Evolutionary conservation across 2,329 filamentous ascomycete species (phyloP), one percentile per base, ranked within the genome.

Genomic region (Aspergillus arachidicola): DNA sequence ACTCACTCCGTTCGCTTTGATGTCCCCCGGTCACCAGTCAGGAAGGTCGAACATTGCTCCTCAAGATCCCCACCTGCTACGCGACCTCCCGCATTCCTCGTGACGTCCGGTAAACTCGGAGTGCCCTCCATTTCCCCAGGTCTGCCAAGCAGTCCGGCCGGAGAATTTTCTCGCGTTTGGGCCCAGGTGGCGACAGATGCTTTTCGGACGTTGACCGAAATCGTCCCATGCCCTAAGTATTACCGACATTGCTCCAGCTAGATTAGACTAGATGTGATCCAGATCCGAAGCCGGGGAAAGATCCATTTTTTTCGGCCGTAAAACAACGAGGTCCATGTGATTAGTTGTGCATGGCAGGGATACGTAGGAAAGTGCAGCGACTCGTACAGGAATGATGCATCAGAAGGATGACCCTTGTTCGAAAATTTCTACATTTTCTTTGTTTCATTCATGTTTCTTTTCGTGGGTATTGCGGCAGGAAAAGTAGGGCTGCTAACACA

Each of bases 191-290:
- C 38, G 23, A 46, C 57, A 59, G 34, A 53, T 38, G 50, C 19
- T 46, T n/a, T 51, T 59, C 57, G 57, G 57, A 59, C n/a, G 57
- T 59, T 59, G 57, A 38, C 57, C 57, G 57, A 59, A 41, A 14
- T 53, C 14, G 45, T 58, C 28, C 56, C 43, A 45, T 23, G 2
- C 10, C 21, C 9, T 21, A n/a, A 23, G 43, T 10, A 21, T 26
- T 19, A 26, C 51, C 51, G 51, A 53, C 10, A 59, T 23, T 51
- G n/a, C 19, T 32, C 23, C 55, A 23, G 34, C 28, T 30, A 2
- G 21, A 26, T 19, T 16, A 36, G 57, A 9, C 32, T 28, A 21
- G 21, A 32, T 28, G 26, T 16, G 41, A 26, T 14, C 38, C 30
- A 28, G 30, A 38, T 54, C 51, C 51, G 26, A 34, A 11, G 28